Evolutionary conservation across 306 rosid species (phyloP).

Genomic region (Cercis canadensis): DNA sequence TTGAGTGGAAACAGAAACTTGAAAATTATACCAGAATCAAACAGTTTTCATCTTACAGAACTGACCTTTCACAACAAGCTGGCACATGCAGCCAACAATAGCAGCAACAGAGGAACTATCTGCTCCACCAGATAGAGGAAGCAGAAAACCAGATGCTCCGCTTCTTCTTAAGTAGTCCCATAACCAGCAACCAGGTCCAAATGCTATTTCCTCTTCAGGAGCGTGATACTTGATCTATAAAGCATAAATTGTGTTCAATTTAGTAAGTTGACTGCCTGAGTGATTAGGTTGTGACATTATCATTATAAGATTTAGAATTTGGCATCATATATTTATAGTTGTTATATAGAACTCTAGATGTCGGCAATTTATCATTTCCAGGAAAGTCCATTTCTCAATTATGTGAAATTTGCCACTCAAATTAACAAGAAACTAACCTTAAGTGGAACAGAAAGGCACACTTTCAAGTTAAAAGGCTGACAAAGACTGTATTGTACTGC

Average conservation of each 20-base stretch:
- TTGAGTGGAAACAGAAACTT: slow-evolving; percentile 27
- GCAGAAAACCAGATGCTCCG: slow-evolving; percentile 98
- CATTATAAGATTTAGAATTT: too few species aligned
- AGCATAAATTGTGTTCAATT: slow-evolving; percentile 37
- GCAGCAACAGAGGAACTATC: slow-evolving; percentile 98
- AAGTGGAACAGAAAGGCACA: slow-evolving; percentile 69
- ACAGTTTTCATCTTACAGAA: slow-evolving; percentile 3
- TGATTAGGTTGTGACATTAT: background rate
- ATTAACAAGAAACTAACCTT: slow-evolving; percentile 59
- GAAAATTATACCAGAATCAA: slow-evolving; percentile 33
- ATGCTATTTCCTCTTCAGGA: slow-evolving; percentile 97
- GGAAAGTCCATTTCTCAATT: slow-evolving; percentile 27
- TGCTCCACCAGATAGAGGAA: slow-evolving; percentile 99
- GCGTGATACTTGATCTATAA: slow-evolving; percentile 81
- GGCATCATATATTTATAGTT: too few species aligned
- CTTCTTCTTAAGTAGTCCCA: slow-evolving; percentile 99
- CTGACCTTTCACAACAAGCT: slow-evolving; percentile 89
- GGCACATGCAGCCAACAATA: slow-evolving; percentile 97
- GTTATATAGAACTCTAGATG: too few species aligned
- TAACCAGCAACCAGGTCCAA: slow-evolving; percentile 98
- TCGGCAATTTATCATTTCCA: background rate
- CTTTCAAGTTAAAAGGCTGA: slow-evolving; percentile 73
- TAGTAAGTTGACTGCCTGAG: slow-evolving; percentile 32
- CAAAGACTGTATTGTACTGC: slow-evolving; percentile 69
- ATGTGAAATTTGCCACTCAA: slow-evolving; percentile 26